Evolutionary conservation across 78 protist genomes (phyloP).

Genomic region (Planoprotostelium fungivorum): DNA sequence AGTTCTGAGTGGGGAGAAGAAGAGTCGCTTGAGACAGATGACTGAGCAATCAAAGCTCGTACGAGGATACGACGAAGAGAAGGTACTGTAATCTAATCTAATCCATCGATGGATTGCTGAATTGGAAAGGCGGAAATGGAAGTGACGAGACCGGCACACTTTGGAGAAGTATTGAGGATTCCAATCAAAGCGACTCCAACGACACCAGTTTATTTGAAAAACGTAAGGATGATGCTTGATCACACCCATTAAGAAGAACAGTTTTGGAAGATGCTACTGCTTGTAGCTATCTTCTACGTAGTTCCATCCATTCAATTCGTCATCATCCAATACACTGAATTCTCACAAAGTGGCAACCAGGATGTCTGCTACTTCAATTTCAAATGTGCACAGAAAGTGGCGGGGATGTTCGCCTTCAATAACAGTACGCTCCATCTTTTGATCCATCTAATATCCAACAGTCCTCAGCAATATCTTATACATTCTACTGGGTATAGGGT

Average conservation of each 20-base stretch:
- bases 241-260: not conserved
- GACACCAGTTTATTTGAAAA: not conserved
- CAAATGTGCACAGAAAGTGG: conserved; percentile 36
- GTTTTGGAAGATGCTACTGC: conserved; percentile 60
- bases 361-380: conserved; percentile 47
- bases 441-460: not conserved
- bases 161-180: not conserved
- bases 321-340: conserved; percentile 36
- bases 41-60: not conserved
- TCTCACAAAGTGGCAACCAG: not conserved
- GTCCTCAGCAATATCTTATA: conserved; percentile 46
- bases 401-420: conserved; percentile 44
- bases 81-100: not conserved
- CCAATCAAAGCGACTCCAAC: not conserved
- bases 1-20: not conserved
- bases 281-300: conserved; percentile 43
- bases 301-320: conserved; percentile 65
- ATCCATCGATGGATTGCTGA: not conserved
- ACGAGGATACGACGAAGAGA: not conserved
- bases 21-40: not conserved
- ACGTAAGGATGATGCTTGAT: not conserved
- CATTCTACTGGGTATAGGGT: conserved; percentile 38
- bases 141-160: not conserved
- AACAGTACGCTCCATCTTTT: conserved; percentile 11
- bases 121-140: not conserved